Evolutionary conservation across 306 rosid species (phyloP).

Genomic region (Quercus engelmannii): DNA sequence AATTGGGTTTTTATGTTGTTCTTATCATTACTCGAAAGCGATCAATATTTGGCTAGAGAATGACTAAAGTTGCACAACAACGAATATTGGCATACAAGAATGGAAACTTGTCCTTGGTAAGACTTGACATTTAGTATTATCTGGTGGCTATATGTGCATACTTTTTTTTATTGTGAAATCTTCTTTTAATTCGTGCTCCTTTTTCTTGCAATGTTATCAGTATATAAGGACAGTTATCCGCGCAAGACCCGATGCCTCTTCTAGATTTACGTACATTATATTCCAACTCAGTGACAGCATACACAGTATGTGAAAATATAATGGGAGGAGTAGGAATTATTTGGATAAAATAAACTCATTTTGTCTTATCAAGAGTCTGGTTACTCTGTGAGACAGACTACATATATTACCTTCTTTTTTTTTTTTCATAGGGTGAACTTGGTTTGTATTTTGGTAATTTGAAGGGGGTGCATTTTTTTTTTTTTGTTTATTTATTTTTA

Average conservation of each 20-base stretch:
- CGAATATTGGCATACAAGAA: constrained; percentile 56
- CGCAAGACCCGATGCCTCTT: no score
- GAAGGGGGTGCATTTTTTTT: not conserved
- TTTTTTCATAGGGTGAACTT: no score
- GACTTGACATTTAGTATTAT: constrained; percentile 26
- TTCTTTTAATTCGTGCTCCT: not conserved
- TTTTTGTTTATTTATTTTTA: not conserved
- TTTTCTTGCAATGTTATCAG: not conserved
- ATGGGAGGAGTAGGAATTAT: not conserved
- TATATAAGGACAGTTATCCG: no score
- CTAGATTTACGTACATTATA: no score
- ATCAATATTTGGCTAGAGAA: constrained; percentile 4
- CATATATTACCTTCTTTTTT: no score
- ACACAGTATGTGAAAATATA: no score
- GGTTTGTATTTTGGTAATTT: not conserved
- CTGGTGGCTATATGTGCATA: no score
- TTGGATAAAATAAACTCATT: not conserved
- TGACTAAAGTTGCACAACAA: constrained; percentile 17
- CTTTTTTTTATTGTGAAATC: not conserved
- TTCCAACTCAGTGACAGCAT: no score
- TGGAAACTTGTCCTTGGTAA: constrained; percentile 55
- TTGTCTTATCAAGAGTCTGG: no score
- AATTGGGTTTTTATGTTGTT: constrained; percentile 28
- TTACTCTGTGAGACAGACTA: no score
- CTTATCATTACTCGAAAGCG: constrained; percentile 45